Evolutionary conservation across 108 stramenopile species (phyloP).

Genomic region (Discostella pseudostelligera): DNA sequence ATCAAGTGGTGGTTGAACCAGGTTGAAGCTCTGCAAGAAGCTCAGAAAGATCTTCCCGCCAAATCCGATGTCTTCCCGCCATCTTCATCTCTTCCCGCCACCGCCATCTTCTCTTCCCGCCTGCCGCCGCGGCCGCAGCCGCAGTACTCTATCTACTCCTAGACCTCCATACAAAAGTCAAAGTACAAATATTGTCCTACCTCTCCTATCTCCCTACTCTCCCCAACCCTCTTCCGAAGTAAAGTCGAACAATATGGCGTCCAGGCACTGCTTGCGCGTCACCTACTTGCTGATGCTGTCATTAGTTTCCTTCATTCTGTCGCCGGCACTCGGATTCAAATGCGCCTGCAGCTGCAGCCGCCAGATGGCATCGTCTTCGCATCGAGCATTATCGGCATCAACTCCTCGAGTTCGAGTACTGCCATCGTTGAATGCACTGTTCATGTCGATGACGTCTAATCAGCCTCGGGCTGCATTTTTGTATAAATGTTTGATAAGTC

Average conservation of each 20-base stretch:
- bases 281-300: background rate
- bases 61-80: no score
- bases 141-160: no score
- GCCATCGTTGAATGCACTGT: background rate
- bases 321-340: constrained; percentile 6
- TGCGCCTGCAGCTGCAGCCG: no score
- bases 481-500: constrained; percentile 14
- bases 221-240: background rate
- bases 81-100: no score
- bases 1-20: no score
- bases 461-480: constrained; percentile 14
- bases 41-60: no score
- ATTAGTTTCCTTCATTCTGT: background rate
- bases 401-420: background rate
- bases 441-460: constrained; percentile 1
- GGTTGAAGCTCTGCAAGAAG: no score
- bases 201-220: background rate
- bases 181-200: no score
- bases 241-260: background rate
- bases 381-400: background rate
- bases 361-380: background rate
- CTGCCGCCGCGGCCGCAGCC: no score
- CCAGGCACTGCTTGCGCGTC: background rate
- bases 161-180: no score
- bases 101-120: no score